Evolutionary conservation across 495 filamentous ascomycete species (phyloP).

Genomic region (Penicillium odoratum): DNA sequence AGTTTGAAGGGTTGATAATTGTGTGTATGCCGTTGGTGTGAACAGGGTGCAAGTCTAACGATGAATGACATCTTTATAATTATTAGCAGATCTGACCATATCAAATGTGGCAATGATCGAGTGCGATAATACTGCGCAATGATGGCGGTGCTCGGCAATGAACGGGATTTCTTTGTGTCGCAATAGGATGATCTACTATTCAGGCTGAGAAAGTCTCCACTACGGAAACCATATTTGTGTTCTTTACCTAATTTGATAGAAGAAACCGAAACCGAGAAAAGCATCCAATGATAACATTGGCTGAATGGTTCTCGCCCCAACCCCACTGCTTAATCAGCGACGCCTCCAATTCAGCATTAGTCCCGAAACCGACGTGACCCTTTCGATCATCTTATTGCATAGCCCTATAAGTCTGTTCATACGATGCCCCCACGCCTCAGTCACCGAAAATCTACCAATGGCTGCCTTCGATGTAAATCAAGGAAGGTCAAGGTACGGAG

Average conservation of each 20-base stretch:
- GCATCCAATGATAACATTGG: neutral
- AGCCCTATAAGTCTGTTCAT: neutral
- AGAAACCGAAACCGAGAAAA: conserved; percentile 16
- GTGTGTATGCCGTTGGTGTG: neutral
- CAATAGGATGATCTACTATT: neutral
- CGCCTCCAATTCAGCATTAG: neutral
- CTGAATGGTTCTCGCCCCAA: conserved; percentile 1
- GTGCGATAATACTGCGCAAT: neutral
- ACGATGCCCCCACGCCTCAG: conserved; percentile 22
- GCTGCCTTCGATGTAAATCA: conserved; percentile 49
- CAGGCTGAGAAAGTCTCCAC: neutral
- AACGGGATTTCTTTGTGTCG: neutral
- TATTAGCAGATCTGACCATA: neutral
- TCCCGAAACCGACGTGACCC: conserved; percentile 11
- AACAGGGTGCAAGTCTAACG: neutral
- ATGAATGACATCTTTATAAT: neutral
- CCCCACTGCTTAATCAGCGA: neutral
- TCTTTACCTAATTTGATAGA: conserved; percentile 18
- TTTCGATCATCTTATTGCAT: neutral
- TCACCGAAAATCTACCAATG: conserved; percentile 46
- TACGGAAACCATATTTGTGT: neutral
- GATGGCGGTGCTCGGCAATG: neutral
- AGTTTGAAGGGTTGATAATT: neutral
- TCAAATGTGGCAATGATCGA: neutral
- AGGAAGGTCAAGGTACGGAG: conserved; percentile 42